Conservation (phyloP, 305 asterid genomes). For the Nicotiana rustica region DNA sequence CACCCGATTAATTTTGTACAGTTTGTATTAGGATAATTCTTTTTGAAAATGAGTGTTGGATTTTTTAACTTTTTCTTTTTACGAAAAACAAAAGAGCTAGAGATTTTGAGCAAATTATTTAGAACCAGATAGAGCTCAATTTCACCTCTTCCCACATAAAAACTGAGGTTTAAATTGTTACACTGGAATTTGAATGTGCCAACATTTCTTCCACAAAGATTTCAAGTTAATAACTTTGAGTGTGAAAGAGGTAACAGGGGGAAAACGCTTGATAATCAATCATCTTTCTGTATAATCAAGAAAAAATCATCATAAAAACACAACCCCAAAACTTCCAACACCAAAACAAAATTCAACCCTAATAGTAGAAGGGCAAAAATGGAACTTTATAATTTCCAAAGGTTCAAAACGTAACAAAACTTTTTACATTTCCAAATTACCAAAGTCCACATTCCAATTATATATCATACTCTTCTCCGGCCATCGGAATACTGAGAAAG, state of each 20-base stretch:
- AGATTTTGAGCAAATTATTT: background rate
- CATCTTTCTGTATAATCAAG: conserved; percentile 9
- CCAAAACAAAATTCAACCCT: conserved; percentile 23
- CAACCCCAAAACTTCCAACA: background rate
- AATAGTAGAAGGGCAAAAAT: conserved; percentile 4
- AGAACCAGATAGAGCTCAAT: background rate
- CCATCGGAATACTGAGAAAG: conserved; percentile 91
- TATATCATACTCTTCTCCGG: conserved; percentile 61
- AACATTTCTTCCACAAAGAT: background rate
- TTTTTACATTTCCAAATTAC: conserved; percentile 34
- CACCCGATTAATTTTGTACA: background rate
- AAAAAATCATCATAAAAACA: conserved; percentile 5
- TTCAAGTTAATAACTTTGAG: background rate
- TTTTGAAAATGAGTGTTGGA: too few species aligned
- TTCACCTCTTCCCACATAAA: background rate
- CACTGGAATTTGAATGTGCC: background rate
- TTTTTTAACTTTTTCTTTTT: too few species aligned
- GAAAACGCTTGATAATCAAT: background rate
- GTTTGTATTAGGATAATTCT: too few species aligned
- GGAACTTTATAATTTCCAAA: background rate
- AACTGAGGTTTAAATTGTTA: too few species aligned
- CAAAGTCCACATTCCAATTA: conserved; percentile 30
- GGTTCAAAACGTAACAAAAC: conserved; percentile 30
- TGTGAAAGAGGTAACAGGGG: too few species aligned
- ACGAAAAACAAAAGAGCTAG: too few species aligned